A percentile compares a stretch with the other conserved stretches of the same genome.
Evolutionary conservation across 169 alveolate species (phyloP).

Genomic region (Plasmodium fragile): DNA sequence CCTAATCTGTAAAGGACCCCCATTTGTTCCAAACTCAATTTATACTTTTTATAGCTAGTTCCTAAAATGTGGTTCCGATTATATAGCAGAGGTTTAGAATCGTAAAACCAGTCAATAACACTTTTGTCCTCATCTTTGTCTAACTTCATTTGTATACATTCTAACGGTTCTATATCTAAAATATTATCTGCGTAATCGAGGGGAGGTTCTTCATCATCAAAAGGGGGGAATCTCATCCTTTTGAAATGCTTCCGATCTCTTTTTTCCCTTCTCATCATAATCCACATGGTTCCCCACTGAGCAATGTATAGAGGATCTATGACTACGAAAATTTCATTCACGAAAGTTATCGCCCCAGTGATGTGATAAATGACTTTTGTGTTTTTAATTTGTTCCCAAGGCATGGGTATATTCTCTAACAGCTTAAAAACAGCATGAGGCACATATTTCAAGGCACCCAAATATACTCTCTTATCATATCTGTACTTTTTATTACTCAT

Average conservation of each 20-base stretch:
- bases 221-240: slow-evolving; percentile 99
- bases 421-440: slow-evolving; percentile 99
- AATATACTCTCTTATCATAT: slow-evolving; percentile 96
- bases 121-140: slow-evolving; percentile 99
- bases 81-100: slow-evolving; percentile 77
- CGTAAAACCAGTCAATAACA: slow-evolving; percentile 99
- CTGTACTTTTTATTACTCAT: slow-evolving; percentile 97
- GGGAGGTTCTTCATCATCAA: slow-evolving; percentile 99
- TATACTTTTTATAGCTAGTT: slow-evolving; percentile 96
- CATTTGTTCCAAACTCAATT: slow-evolving; percentile 95
- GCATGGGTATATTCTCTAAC: slow-evolving; percentile 99
- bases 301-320: slow-evolving; percentile 99
- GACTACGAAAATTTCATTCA: slow-evolving; percentile 98
- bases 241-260: slow-evolving; percentile 99
- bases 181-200: slow-evolving; percentile 99
- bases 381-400: slow-evolving; percentile 98
- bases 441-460: slow-evolving; percentile 98
- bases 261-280: slow-evolving; percentile 99
- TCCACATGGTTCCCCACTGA: slow-evolving; percentile 99
- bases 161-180: slow-evolving; percentile 98
- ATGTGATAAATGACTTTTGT: slow-evolving; percentile 98
- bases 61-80: slow-evolving; percentile 89
- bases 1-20: slow-evolving; percentile 98
- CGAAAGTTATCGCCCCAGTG: slow-evolving; percentile 99
- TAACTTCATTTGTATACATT: slow-evolving; percentile 98